Evolutionary conservation across 1,284 basidiomycete species (phyloP).

Genomic region (Abortiporus biennis): DNA sequence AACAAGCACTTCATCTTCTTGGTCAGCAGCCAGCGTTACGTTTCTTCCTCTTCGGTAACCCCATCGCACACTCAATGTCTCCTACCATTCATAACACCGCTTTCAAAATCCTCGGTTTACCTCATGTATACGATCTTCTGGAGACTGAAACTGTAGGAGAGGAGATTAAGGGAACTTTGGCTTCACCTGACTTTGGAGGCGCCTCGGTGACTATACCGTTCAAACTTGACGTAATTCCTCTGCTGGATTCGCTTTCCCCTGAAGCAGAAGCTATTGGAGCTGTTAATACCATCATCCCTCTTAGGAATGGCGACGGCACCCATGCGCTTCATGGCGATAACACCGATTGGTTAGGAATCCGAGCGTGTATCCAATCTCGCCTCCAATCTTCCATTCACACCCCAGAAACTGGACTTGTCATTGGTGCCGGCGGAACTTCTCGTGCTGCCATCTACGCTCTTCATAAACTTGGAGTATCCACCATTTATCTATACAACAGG

Average conservation of each 20-base stretch:
- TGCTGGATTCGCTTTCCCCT: conserved; percentile 72
- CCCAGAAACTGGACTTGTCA: conserved; percentile 61
- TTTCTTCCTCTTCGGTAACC: conserved; percentile 87
- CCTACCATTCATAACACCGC: conserved; percentile 92
- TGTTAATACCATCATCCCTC: conserved; percentile 85
- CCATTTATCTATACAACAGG: conserved; percentile 84
- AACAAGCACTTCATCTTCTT: conserved; percentile 73
- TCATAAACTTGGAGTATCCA: conserved; percentile 58
- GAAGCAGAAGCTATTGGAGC: conserved; percentile 85
- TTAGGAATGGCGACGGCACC: conserved; percentile 33
- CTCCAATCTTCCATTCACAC: conserved; percentile 27
- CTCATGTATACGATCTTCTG: conserved; percentile 64
- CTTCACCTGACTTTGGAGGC: conserved; percentile 80
- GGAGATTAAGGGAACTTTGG: conserved; percentile 58
- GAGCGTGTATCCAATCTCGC: conserved; percentile 45
- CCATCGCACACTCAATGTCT: conserved; percentile 87
- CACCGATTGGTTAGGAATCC: conserved; percentile 90
- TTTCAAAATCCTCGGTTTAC: conserved; percentile 73
- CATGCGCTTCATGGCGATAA: conserved; percentile 78
- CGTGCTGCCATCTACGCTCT: conserved; percentile 91
- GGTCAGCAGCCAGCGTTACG: conserved; percentile 69
- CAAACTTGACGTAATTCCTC: conserved; percentile 82
- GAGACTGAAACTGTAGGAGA: conserved; percentile 71
- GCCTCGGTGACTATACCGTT: conserved; percentile 95
- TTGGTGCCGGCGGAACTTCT: conserved; percentile 90